Base-by-base conservation (phyloP, 2,329 filamentous ascomycete species). In the Phoma sp. region DNA sequence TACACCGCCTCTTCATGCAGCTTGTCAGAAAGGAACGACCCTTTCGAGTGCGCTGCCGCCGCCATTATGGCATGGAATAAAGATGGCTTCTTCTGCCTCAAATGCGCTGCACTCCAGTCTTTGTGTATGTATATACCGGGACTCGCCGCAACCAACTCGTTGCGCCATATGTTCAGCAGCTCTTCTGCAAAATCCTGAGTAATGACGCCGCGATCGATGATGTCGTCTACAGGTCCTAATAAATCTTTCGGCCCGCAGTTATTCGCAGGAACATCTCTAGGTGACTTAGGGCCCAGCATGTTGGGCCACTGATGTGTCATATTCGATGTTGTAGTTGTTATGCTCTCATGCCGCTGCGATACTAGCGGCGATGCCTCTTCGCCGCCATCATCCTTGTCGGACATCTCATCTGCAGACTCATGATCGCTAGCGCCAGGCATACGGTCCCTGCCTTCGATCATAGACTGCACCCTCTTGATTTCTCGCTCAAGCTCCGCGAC, bases 61-160 rank as follows among this genome's bases (percentile, higher is more conserved):
- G 71, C 70, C 71, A 74, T 73, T 7, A 74, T 64, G 6, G 72
- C 69, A 48, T 72, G 67, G 44, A 74, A 74, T 8, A 74, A 54
- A 8, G 68, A 68, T 11, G 71, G 70, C 36, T 73, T 74, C 27
- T 65, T 65, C 18, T 50, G 42, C 40, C 72, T 58, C 4, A 74
- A 55, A 9, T 72, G 59, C 13, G 62, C 47, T 3, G 65, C 67
- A n/a, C 68, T 69, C 65, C 70, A 73, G 14, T 72, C 60, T 24
- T 57, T 65, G 4, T 66, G 62, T 6, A 74, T 64, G 3, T 62
- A 62, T 11, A 72, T 68, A 4, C 66, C 67, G 18, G 72, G 72
- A 40, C 60, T 72, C n/a, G 67, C 60, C 11, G 58, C 39, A 7
- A 66, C 60, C 7, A 73, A 57, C 9, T 72, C 66, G 13, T 67